Evolutionary conservation across 2,329 filamentous ascomycete genomes (phyloP).

Genomic region (Seiridium unicorne): DNA sequence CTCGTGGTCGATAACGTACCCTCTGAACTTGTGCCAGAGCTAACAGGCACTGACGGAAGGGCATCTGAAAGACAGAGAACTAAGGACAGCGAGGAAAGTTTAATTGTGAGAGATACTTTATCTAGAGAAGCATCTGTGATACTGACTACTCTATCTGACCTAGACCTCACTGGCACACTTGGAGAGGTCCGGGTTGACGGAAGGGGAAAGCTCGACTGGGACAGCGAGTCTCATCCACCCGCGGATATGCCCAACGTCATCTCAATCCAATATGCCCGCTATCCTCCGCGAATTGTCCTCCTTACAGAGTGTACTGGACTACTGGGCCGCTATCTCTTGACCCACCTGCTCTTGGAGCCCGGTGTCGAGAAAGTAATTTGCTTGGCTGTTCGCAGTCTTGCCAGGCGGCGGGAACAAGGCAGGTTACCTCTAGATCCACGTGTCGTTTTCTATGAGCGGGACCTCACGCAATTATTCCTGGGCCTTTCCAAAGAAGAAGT

Average conservation of each 20-base stretch:
- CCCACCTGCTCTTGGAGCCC: background rate
- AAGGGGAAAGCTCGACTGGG: background rate
- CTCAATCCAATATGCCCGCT: background rate
- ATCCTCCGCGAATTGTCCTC: background rate
- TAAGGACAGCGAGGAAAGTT: background rate
- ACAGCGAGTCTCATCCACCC: background rate
- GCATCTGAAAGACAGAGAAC: background rate
- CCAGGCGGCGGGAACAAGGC: background rate
- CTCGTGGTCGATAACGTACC: background rate
- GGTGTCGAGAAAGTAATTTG: background rate
- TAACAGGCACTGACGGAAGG: background rate
- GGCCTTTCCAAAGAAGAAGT: background rate
- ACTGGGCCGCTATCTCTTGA: background rate
- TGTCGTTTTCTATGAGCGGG: background rate
- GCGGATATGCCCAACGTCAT: background rate
- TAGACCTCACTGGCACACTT: no score
- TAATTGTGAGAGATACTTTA: no score
- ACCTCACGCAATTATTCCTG: background rate
- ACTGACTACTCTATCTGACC: no score
- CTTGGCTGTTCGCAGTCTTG: background rate
- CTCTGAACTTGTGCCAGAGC: constrained; percentile 1
- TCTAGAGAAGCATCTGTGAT: no score
- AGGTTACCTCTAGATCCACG: background rate
- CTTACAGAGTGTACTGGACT: background rate
- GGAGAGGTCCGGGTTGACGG: no score